phyloP scores from a whole-genome alignment of 768 basidiomycete genomes.

The Leccinum sublutescens region DNA sequence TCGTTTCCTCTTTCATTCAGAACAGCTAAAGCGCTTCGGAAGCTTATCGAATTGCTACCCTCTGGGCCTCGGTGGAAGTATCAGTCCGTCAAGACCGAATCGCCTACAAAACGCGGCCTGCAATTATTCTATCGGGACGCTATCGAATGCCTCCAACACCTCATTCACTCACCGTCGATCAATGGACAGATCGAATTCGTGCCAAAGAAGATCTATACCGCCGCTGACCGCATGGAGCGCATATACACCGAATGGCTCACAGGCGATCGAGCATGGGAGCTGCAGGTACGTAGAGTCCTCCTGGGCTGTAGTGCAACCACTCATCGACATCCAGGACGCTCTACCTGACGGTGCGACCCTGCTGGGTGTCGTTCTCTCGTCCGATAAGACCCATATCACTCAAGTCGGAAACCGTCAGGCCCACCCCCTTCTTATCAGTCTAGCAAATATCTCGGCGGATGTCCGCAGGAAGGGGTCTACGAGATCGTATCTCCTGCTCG shows the following conservation, averaged over 20 bases:
- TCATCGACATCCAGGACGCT: not conserved
- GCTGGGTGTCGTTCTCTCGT: not conserved
- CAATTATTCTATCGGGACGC: not conserved
- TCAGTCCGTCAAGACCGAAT: not conserved
- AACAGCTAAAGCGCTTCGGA: not conserved
- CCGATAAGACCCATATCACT: not conserved
- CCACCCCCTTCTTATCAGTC: not conserved
- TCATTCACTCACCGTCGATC: not conserved
- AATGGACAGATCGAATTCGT: not conserved
- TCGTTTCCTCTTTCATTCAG: not conserved
- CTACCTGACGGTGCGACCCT: not conserved
- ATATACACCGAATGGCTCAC: not conserved
- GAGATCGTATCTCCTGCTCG: not conserved
- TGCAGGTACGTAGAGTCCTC: not conserved
- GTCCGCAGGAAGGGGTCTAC: not conserved
- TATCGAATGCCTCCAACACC: not conserved
- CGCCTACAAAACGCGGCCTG: not conserved
- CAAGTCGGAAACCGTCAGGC: not conserved
- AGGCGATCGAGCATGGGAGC: not conserved
- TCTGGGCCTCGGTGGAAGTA: not conserved
- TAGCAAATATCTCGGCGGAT: not conserved
- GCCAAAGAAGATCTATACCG: not conserved
- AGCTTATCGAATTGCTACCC: not conserved
- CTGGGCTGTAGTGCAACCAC: too few relatives aligned
- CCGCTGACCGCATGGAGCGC: not conserved